Evolutionary conservation across 2,329 filamentous ascomycete species (phyloP).

Genomic region (Akanthomyces uredinophilus): DNA sequence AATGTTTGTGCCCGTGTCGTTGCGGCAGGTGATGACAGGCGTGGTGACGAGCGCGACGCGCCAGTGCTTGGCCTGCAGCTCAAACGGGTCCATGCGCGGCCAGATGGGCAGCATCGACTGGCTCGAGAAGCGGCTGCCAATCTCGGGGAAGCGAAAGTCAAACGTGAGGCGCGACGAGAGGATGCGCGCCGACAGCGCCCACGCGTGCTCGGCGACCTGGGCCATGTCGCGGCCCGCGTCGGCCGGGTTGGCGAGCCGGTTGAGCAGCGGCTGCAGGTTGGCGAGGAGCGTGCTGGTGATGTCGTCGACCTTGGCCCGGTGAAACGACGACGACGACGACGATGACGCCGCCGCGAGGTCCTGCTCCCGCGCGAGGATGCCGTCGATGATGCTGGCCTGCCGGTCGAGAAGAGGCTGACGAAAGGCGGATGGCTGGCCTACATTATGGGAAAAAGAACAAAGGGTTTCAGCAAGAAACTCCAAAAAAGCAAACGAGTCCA

Average conservation of each 20-base stretch:
- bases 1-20: slow-evolving; percentile 43
- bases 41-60: slow-evolving; percentile 51
- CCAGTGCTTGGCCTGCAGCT: slow-evolving; percentile 46
- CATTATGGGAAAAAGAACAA: no score
- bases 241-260: slow-evolving; percentile 28
- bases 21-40: slow-evolving; percentile 49
- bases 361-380: slow-evolving; percentile 31
- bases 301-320: slow-evolving; percentile 33
- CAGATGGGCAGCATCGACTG: slow-evolving; percentile 45
- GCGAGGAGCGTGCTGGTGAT: slow-evolving; percentile 36
- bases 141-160: slow-evolving; percentile 46
- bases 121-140: slow-evolving; percentile 43
- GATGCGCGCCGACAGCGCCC: slow-evolving; percentile 43
- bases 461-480: no score
- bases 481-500: no score
- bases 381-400: slow-evolving; percentile 32
- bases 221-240: slow-evolving; percentile 40
- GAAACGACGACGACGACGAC: slow-evolving; percentile 26
- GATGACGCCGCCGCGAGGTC: slow-evolving; percentile 13
- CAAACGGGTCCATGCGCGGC: slow-evolving; percentile 33
- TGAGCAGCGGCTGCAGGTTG: slow-evolving; percentile 36
- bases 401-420: slow-evolving; percentile 37
- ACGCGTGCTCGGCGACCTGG: slow-evolving; percentile 35
- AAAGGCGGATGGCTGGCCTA: slow-evolving; percentile 30
- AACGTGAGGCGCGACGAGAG: slow-evolving; percentile 40